Evolutionary conservation across 2,329 filamentous ascomycete genomes (phyloP), one percentile per base, ranked within the genome.

Genomic region (Rhynchosporium agropyri): DNA sequence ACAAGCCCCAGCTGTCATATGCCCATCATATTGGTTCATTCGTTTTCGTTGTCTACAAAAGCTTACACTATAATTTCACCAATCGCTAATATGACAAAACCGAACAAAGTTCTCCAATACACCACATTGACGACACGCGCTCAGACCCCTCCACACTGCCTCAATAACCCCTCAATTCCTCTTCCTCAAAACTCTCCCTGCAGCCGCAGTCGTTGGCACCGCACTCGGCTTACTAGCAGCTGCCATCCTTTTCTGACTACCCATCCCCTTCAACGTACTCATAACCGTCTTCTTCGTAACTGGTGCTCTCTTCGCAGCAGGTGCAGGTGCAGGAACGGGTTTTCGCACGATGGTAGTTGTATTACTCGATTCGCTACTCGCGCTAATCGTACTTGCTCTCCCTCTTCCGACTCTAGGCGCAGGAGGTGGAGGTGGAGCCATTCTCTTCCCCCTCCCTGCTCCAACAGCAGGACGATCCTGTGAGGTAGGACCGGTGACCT

Each of bases 271-370:
- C 51, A 84, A 80, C 26, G 83, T 81, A 51, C 78, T 77, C 77
- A 84, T 82, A 3, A 83, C 79, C 1, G 81, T 82, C 71, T 80
- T 82, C 73, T 83, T 86, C 3, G 75, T 70, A 0, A 20, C 20
- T 20, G 79, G 72, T 1, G 79, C 74, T 26, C 71, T 74, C 33
- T 77, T 71, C 29, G 33, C 33, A 6, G 9, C 33, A 36, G 77
- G 71, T 36, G 9, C 33, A 36, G 77, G 71, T 31, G 77, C 73
- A 4, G 77, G 73, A 33, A 77, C 72, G 20, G 78, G 73, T 73
- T 84, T 88, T 74, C 83, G 83, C 49, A 89, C 80, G 28, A 89
- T 85, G 0, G 88, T 85, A 0, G 88, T 90, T 7, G 84, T 83
- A 13, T 63, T 70, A 20, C 87, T 90, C 4, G 77, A 80, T 61